A percentile compares a stretch with the other conserved stretches of the same genome.
Conservation (phyloP, 2,329 filamentous ascomycete genomes). For the Fusarium miscanthi region DNA sequence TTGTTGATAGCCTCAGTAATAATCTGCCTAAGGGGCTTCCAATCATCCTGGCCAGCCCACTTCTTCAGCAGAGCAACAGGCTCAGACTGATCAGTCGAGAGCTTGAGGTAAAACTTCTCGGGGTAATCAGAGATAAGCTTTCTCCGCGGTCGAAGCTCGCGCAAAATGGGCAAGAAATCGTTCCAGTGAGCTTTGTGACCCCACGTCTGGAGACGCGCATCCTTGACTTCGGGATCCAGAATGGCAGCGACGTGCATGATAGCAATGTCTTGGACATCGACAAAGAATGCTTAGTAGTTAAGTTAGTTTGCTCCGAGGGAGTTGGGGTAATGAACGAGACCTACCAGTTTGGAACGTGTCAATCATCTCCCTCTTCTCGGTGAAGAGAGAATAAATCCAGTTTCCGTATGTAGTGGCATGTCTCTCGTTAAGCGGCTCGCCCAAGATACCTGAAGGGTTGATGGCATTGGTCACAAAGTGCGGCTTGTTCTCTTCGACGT, state of each 20-base stretch:
- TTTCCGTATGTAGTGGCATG: conserved; percentile 7
- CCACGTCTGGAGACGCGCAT: conserved; percentile 18
- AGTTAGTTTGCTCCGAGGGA: rapidly evolving
- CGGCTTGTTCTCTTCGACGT: conserved; percentile 41
- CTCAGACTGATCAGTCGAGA: not conserved
- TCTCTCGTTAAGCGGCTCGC: conserved; percentile 34
- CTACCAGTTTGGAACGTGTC: conserved; percentile 6
- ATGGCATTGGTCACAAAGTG: conserved; percentile 43
- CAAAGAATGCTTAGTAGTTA: not conserved
- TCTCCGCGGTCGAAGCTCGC: conserved; percentile 1
- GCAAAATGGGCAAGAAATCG: conserved; percentile 8
- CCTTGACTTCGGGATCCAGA: conserved; percentile 10
- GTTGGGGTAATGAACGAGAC: not conserved
- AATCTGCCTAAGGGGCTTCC: not conserved
- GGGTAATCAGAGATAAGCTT: conserved; percentile 11
- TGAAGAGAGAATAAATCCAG: conserved; percentile 6
- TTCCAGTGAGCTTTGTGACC: conserved; percentile 16
- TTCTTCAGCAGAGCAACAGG: not conserved
- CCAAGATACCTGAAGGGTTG: conserved; percentile 9
- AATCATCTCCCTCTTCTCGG: not conserved
- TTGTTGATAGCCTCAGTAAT: not conserved
- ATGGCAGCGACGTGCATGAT: conserved; percentile 8
- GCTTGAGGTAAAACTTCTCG: not conserved
- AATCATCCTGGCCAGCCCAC: not conserved
- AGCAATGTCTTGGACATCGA: conserved; percentile 21